These are phyloP conservation scores for Kodamaea laetipori DNA, from an alignment of 805 yeast species.

Conservation along the genomic window DNA sequence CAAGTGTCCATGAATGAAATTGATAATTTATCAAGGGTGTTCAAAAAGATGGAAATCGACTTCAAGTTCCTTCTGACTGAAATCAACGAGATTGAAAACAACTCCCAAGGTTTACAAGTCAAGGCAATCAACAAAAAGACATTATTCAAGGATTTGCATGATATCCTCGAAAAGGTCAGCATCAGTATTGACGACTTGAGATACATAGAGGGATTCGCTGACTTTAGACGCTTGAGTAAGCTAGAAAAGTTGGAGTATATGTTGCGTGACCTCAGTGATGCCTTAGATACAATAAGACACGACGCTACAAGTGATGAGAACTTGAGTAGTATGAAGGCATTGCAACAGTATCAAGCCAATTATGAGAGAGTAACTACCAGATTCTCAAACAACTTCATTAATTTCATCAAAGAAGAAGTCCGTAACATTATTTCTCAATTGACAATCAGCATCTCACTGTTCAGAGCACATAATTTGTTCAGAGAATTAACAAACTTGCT, in stretches of 20 bases:
- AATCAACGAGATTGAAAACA: conserved; percentile 68
- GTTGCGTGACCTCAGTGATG: conserved; percentile 58
- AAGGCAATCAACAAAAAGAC: conserved; percentile 77
- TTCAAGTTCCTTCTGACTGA: conserved; percentile 56
- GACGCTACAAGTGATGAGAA: conserved; percentile 36
- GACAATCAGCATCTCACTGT: conserved; percentile 27
- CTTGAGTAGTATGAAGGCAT: conserved; percentile 68
- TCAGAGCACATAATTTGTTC: conserved; percentile 25
- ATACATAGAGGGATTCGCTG: conserved; percentile 47
- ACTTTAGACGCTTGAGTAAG: conserved; percentile 49
- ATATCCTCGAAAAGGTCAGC: conserved; percentile 69
- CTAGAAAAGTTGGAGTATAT: conserved; percentile 54
- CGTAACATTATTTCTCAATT: conserved; percentile 43
- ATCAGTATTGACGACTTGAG: conserved; percentile 58
- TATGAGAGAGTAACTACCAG: conserved; percentile 57
- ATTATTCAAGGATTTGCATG: conserved; percentile 69
- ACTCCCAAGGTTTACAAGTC: conserved; percentile 81
- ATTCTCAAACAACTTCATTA: conserved; percentile 51
- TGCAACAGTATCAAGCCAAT: conserved; percentile 61
- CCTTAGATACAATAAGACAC: conserved; percentile 57
- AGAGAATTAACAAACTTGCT: conserved; percentile 30
- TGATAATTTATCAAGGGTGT: conserved; percentile 37
- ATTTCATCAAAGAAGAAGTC: conserved; percentile 38
- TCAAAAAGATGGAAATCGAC: conserved; percentile 43
- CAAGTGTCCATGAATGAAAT: conserved; percentile 36